Evolutionary conservation across 2,329 filamentous ascomycete genomes (phyloP).

Genomic region (Colletotrichum brevisporum): DNA sequence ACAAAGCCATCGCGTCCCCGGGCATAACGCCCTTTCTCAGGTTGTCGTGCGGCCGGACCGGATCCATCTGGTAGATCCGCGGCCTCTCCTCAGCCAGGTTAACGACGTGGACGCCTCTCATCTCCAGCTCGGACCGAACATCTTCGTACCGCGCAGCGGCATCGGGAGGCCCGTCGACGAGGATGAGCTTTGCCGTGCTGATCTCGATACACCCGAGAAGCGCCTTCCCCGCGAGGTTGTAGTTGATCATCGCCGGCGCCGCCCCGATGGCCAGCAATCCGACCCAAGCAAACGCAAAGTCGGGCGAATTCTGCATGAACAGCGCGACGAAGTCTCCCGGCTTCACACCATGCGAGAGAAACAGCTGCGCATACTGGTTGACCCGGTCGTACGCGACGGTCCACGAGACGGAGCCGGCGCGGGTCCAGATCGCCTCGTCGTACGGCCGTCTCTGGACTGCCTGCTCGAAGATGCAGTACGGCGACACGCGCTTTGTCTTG

Average conservation of each 20-base stretch:
- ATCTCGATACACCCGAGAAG: constrained; percentile 76
- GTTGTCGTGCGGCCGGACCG: constrained; percentile 67
- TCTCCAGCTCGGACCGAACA: constrained; percentile 65
- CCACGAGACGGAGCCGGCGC: constrained; percentile 72
- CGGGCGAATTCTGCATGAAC: constrained; percentile 77
- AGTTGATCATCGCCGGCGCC: constrained; percentile 80
- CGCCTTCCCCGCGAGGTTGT: constrained; percentile 74
- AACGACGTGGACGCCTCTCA: constrained; percentile 67
- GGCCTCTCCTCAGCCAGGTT: constrained; percentile 55
- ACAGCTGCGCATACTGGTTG: constrained; percentile 74
- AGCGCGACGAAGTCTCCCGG: constrained; percentile 74
- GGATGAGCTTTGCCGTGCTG: constrained; percentile 67
- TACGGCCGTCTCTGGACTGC: constrained; percentile 65
- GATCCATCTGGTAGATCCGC: constrained; percentile 60
- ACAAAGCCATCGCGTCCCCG: constrained; percentile 71
- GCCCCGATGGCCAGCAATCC: constrained; percentile 76
- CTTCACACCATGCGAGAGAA: constrained; percentile 69
- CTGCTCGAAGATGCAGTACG: constrained; percentile 77
- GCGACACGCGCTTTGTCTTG: constrained; percentile 66
- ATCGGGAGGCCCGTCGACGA: constrained; percentile 70
- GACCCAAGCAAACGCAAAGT: constrained; percentile 77
- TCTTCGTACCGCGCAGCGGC: constrained; percentile 71
- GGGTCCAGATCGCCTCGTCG: constrained; percentile 77
- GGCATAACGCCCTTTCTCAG: constrained; percentile 66
- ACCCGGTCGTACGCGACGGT: constrained; percentile 67